These are phyloP conservation scores for Puccinia coronata DNA, from an alignment of 1,284 basidiomycete genomes.

Conservation along the genomic window DNA sequence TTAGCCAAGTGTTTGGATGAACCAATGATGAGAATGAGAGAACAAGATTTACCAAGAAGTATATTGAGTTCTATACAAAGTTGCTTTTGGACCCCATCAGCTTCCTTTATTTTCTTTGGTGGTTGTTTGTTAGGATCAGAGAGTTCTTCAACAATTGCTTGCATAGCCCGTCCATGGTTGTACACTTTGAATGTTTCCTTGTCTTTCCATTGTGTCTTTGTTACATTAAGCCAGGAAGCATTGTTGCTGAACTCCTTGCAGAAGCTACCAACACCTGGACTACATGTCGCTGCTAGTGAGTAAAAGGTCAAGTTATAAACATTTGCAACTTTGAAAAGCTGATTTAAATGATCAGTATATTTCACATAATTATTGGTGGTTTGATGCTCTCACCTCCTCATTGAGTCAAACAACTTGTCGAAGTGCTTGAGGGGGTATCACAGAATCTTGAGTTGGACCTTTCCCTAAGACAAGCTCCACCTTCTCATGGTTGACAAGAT, in stretches of 20 bases:
- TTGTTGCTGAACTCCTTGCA: background rate
- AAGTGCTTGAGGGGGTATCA: background rate
- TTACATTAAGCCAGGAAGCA: background rate
- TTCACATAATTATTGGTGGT: background rate
- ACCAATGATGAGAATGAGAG: no score
- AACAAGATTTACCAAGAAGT: no score
- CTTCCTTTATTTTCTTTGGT: no score
- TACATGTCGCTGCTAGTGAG: background rate
- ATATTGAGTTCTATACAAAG: no score
- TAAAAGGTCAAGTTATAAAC: background rate
- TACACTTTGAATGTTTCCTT: background rate
- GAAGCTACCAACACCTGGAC: background rate
- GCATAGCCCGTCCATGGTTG: background rate
- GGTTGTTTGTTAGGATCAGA: no score
- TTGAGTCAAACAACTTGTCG: background rate
- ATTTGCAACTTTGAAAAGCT: background rate
- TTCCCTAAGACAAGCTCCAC: background rate
- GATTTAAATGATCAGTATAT: background rate
- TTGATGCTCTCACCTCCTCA: background rate
- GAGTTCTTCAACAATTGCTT: background rate
- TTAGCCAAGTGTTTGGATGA: no score
- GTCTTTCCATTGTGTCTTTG: background rate
- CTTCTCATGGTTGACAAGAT: background rate
- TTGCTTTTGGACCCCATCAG: no score
- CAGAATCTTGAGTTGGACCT: background rate